Conservation (phyloP, 495 filamentous ascomycete genomes). For the Endocarpon pusillum region DNA sequence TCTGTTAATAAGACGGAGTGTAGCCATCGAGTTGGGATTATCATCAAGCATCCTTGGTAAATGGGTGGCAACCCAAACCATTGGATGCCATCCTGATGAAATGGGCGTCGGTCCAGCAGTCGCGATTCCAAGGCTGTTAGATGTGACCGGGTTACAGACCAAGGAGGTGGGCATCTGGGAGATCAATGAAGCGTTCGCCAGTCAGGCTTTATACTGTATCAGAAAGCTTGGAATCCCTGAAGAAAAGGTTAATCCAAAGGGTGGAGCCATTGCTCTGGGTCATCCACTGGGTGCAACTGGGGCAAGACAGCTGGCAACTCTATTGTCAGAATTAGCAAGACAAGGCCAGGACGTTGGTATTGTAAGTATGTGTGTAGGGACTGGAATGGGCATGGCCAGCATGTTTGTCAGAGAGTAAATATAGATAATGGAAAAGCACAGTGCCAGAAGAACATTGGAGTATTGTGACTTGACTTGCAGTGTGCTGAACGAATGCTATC, state of each 20-base stretch:
- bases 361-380: constrained; percentile 80
- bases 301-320: constrained; percentile 59
- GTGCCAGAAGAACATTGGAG: background rate
- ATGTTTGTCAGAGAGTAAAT: constrained; percentile 66
- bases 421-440: too few species aligned
- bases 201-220: constrained; percentile 69
- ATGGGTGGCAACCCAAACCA: constrained; percentile 57
- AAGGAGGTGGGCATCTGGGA: constrained; percentile 80
- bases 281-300: constrained; percentile 90
- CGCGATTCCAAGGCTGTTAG: constrained; percentile 66
- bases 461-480: background rate
- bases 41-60: constrained; percentile 51
- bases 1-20: constrained; percentile 68
- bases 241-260: constrained; percentile 71
- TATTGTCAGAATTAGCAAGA: constrained; percentile 50
- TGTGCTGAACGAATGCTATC: background rate
- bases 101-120: constrained; percentile 84
- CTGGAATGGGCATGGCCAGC: constrained; percentile 83
- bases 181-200: constrained; percentile 91
- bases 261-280: constrained; percentile 83
- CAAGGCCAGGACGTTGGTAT: constrained; percentile 51
- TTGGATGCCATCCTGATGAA: constrained; percentile 71
- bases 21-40: constrained; percentile 58
- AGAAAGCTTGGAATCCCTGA: constrained; percentile 52
- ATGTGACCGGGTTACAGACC: constrained; percentile 41